These are phyloP conservation scores for Filobasidium uniguttulatum DNA, from an alignment of 1,284 basidiomycete species.

Conservation along the genomic window DNA sequence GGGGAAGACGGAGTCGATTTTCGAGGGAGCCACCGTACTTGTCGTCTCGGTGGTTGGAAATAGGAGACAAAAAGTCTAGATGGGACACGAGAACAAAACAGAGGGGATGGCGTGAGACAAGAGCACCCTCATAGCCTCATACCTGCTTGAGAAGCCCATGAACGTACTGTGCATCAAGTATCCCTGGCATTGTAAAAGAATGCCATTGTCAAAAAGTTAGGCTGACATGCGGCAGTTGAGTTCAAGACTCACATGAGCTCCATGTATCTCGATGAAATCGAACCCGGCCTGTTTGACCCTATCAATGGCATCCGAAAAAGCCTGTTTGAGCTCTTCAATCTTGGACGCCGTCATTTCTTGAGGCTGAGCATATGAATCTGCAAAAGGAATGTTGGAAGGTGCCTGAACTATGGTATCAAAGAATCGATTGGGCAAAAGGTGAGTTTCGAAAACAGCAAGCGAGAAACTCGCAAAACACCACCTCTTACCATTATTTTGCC, in stretches of 20 bases:
- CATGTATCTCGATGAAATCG: constrained; percentile 71
- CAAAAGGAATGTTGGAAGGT: constrained; percentile 48
- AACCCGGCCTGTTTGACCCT: constrained; percentile 52
- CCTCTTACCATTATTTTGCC: constrained; percentile 49
- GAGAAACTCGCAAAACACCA: not conserved
- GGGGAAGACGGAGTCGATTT: constrained; percentile 55
- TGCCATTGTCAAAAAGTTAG: too few relatives aligned
- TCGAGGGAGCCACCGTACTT: constrained; percentile 58
- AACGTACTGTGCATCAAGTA: constrained; percentile 19
- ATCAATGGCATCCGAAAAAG: constrained; percentile 50
- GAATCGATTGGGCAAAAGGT: not conserved
- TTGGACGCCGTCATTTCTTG: constrained; percentile 47
- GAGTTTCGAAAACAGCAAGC: not conserved
- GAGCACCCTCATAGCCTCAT: not conserved
- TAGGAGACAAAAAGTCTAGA: constrained; percentile 48
- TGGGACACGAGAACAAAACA: constrained; percentile 8
- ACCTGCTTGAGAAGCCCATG: too few relatives aligned
- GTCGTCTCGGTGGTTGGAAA: constrained; percentile 57
- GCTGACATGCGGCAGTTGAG: too few relatives aligned
- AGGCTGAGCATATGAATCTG: constrained; percentile 43
- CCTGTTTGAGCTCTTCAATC: constrained; percentile 49
- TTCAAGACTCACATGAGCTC: constrained; percentile 42
- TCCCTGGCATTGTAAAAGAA: constrained; percentile 14
- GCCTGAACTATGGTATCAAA: constrained; percentile 29
- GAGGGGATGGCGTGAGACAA: not conserved